Conservation (phyloP, 2,329 filamentous ascomycete species). For the Hypocreales sp. region DNA sequence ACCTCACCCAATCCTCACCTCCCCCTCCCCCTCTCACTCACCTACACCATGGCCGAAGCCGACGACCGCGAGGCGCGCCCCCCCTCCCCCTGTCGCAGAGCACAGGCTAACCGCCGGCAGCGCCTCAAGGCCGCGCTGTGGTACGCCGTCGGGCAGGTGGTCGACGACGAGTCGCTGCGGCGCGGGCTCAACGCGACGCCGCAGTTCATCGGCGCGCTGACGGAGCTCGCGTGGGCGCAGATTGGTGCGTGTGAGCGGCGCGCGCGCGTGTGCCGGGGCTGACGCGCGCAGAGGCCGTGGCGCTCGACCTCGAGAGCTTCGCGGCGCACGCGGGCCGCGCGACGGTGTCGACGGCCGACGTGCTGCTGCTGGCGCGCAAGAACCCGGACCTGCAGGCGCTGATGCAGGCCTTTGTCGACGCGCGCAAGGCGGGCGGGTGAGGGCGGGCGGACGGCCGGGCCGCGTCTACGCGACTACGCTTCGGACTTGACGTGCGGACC, state of each 20-base stretch:
- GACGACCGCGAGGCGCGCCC: constrained; percentile 21
- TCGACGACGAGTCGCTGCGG: constrained; percentile 59
- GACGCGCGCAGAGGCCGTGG: constrained; percentile 44
- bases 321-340: constrained; percentile 65
- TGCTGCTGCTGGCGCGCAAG: constrained; percentile 70
- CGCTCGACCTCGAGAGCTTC: constrained; percentile 39
- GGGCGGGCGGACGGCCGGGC: background rate
- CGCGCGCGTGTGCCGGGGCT: no score
- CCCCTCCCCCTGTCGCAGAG: background rate
- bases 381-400: constrained; percentile 75
- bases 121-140: constrained; percentile 74
- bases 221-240: constrained; percentile 76
- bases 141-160: constrained; percentile 72
- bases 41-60: constrained; percentile 15
- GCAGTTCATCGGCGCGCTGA: constrained; percentile 76
- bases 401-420: constrained; percentile 53
- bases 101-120: no score
- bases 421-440: constrained; percentile 21
- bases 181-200: constrained; percentile 69
- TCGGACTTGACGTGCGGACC: no score
- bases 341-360: constrained; percentile 72
- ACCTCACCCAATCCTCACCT: constrained; percentile 1
- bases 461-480: no score
- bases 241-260: constrained; percentile 60
- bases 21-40: constrained; percentile 1